Percentiles rank a stretch among this genome's conserved stretches.
Conservation (phyloP, 352 stramenopile genomes). For the Phytophthora vignae region DNA sequence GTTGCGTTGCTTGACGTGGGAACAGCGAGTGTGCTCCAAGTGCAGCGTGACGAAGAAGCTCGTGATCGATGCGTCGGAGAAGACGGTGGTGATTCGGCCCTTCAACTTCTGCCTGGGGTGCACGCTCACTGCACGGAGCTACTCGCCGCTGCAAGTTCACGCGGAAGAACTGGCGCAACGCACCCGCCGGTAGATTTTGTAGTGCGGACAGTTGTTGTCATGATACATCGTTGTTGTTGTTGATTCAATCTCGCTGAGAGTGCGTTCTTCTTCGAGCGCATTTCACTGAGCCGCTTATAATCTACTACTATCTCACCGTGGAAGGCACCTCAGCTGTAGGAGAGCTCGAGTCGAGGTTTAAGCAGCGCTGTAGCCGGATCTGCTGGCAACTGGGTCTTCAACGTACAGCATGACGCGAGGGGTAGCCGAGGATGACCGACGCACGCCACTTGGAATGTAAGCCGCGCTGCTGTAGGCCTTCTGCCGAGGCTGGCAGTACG, state of each 20-base stretch:
- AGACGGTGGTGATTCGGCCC: conserved; percentile 36
- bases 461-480: conserved; percentile 39
- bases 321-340: background rate
- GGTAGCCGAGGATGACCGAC: conserved; percentile 33
- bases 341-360: conserved; percentile 9
- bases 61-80: conserved; percentile 36
- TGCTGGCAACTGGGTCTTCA: conserved; percentile 27
- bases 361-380: conserved; percentile 24
- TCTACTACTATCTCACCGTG: conserved; percentile 24
- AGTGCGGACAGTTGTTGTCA: conserved; percentile 3
- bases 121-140: conserved; percentile 42
- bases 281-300: conserved; percentile 16
- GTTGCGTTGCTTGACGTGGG: background rate
- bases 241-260: conserved; percentile 5
- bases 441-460: conserved; percentile 13
- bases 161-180: conserved; percentile 37
- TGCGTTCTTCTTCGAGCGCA: conserved; percentile 24
- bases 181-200: conserved; percentile 11
- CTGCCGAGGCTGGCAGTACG: conserved; percentile 35
- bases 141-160: conserved; percentile 41
- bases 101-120: conserved; percentile 56
- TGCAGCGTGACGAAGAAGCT: conserved; percentile 46
- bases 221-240: conserved; percentile 25
- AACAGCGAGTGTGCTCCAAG: conserved; percentile 33
- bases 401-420: conserved; percentile 41